Conservation (phyloP, 371 early-diverging fungal species). For the Funneliformis caledonium region DNA sequence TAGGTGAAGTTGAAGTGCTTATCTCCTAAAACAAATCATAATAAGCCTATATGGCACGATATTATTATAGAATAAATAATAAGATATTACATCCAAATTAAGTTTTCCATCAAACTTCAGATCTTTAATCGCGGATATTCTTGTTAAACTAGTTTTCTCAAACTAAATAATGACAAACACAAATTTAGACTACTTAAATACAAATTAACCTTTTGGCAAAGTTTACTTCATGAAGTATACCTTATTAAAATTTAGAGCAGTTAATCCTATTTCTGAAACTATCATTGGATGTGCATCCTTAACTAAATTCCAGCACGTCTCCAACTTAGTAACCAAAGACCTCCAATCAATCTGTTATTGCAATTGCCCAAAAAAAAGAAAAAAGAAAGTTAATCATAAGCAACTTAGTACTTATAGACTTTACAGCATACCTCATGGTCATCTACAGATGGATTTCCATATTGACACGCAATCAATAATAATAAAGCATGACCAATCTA, state of each 20-base stretch:
- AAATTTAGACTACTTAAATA: neutral
- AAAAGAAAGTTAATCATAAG: neutral
- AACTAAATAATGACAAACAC: neutral
- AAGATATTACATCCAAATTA: neutral
- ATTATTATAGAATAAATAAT: neutral
- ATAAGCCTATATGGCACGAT: neutral
- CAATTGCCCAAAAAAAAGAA: neutral
- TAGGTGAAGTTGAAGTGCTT: neutral
- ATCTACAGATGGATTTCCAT: neutral
- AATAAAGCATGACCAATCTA: neutral
- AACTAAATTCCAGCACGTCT: neutral
- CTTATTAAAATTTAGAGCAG: neutral
- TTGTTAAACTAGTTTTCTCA: constrained; percentile 6
- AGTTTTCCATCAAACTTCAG: neutral
- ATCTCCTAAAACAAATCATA: neutral
- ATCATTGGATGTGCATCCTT: neutral
- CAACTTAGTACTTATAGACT: neutral
- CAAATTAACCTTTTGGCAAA: neutral
- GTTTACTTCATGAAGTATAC: neutral
- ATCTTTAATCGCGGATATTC: neutral
- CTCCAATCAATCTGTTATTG: constrained; percentile 9
- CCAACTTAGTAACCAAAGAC: neutral
- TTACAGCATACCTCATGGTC: neutral
- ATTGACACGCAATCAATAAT: neutral
- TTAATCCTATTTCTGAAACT: neutral